phyloP scores from a whole-genome alignment of 2,329 filamentous ascomycete genomes.

The Pseudophaeomoniella oleicola region DNA sequence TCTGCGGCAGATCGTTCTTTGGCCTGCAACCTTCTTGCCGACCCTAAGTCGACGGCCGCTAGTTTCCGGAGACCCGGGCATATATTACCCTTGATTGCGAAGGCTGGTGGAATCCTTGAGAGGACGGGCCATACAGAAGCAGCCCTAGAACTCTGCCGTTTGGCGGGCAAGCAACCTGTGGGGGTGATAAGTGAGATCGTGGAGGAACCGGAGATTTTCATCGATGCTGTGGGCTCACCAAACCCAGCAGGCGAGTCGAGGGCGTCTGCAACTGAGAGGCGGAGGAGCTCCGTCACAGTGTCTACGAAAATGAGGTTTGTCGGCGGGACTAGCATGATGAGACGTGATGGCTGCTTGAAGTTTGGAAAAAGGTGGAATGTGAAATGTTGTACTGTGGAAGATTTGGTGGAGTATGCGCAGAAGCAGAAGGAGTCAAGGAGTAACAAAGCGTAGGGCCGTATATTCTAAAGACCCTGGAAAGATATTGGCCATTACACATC shows the following conservation, averaged over 20 bases:
- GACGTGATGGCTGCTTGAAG: slow-evolving; percentile 69
- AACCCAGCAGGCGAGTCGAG: not conserved
- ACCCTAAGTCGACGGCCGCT: slow-evolving; percentile 38
- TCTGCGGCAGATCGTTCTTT: slow-evolving; percentile 74
- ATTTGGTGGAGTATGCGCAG: slow-evolving; percentile 67
- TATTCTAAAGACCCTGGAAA: too few relatives aligned
- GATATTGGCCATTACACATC: too few relatives aligned
- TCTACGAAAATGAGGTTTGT: slow-evolving; percentile 8
- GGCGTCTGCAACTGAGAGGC: slow-evolving; percentile 21
- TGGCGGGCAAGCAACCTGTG: slow-evolving; percentile 61
- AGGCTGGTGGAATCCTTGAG: slow-evolving; percentile 65
- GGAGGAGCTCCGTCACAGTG: slow-evolving; percentile 26
- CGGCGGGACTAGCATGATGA: slow-evolving; percentile 70
- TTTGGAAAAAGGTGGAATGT: slow-evolving; percentile 84
- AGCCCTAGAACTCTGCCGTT: slow-evolving; percentile 72
- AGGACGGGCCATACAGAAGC: slow-evolving; percentile 86
- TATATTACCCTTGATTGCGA: slow-evolving; percentile 69
- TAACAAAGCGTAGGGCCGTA: too few relatives aligned
- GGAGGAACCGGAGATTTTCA: slow-evolving; percentile 57
- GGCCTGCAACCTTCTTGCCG: slow-evolving; percentile 65
- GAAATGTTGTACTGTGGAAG: slow-evolving; percentile 90
- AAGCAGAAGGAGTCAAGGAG: slow-evolving; percentile 58
- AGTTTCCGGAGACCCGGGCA: slow-evolving; percentile 76
- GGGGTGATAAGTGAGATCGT: slow-evolving; percentile 87
- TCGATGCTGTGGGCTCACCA: slow-evolving; percentile 38